A percentile compares a stretch with the other conserved stretches of the same genome.
phyloP scores from a whole-genome alignment of 176 grass and related monocot species.

The Tillandsia leiboldiana region DNA sequence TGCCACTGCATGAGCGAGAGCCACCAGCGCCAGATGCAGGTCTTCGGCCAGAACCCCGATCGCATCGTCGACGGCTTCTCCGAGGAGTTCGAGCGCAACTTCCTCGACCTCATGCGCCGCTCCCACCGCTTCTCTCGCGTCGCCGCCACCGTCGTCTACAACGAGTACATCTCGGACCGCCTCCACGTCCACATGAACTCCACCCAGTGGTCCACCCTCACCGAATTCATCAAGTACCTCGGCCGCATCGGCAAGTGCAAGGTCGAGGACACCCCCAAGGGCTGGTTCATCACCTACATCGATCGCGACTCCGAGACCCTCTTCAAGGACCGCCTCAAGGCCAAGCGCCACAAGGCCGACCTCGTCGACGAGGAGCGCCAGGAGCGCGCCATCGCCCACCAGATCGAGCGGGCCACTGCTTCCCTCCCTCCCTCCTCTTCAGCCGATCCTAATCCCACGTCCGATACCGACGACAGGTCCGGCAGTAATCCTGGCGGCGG shows the following conservation, averaged over 20 bases:
- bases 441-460: not conserved
- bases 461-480: not conserved
- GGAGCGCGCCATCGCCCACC: constrained; percentile 58
- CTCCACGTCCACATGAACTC: constrained; percentile 88
- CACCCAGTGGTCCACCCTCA: constrained; percentile 65
- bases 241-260: constrained; percentile 59
- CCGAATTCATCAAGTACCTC: constrained; percentile 73
- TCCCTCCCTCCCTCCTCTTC: not conserved
- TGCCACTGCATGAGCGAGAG: constrained; percentile 91
- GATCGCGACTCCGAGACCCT: constrained; percentile 72
- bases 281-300: constrained; percentile 91
- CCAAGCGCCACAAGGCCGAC: constrained; percentile 62
- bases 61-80: constrained; percentile 64
- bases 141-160: constrained; percentile 83
- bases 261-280: constrained; percentile 93
- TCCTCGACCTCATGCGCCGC: constrained; percentile 57
- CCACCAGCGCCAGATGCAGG: constrained; percentile 95
- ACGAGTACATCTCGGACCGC: constrained; percentile 65
- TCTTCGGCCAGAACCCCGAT: constrained; percentile 74
- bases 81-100: constrained; percentile 57
- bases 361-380: constrained; percentile 73
- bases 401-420: constrained; percentile 59
- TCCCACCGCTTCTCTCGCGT: constrained; percentile 73
- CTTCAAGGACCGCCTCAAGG: constrained; percentile 78
- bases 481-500: constrained; percentile 14